Evolutionary conservation across 495 filamentous ascomycete species (phyloP).

Genomic region (Bacidia gigantensis): DNA sequence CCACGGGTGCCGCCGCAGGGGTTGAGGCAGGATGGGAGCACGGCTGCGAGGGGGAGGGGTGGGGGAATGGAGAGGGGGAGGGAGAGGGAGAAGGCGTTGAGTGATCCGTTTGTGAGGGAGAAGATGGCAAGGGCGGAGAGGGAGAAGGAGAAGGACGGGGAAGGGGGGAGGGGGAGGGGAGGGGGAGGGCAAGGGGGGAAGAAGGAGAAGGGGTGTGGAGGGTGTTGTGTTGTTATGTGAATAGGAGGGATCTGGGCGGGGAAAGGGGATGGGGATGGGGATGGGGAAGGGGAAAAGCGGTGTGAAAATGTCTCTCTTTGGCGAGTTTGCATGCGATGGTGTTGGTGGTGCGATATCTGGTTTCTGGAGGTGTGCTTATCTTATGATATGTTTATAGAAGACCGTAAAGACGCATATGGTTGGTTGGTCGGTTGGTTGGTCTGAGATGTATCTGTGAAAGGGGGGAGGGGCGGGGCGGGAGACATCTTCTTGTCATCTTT

Average conservation of each 20-base stretch:
- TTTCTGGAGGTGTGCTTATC: neutral
- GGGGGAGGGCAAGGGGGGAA: conserved; percentile 7
- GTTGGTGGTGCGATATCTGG: neutral
- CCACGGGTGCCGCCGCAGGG: conserved; percentile 32
- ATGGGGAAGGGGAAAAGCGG: neutral
- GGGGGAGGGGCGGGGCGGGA: no score
- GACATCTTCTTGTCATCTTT: no score
- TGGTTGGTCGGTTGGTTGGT: no score
- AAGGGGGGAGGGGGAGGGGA: neutral
- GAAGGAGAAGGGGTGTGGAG: conserved; percentile 34
- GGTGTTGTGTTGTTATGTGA: conserved; percentile 41
- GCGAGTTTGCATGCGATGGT: neutral
- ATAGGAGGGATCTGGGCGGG: no score
- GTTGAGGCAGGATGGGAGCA: neutral
- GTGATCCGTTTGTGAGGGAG: conserved; percentile 13
- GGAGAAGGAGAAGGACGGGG: neutral
- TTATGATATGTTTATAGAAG: no score
- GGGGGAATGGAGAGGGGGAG: conserved; percentile 26
- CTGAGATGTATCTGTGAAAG: no score
- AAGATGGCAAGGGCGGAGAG: conserved; percentile 1
- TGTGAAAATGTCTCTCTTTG: neutral
- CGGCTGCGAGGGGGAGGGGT: conserved; percentile 16
- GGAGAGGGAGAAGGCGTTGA: conserved; percentile 1
- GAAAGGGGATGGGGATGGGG: no score
- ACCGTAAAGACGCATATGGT: no score